A percentile compares a stretch with the other conserved stretches of the same genome.
Evolutionary conservation across 257 asterid species (phyloP).

Genomic region (Nicotiana obtusifolia): DNA sequence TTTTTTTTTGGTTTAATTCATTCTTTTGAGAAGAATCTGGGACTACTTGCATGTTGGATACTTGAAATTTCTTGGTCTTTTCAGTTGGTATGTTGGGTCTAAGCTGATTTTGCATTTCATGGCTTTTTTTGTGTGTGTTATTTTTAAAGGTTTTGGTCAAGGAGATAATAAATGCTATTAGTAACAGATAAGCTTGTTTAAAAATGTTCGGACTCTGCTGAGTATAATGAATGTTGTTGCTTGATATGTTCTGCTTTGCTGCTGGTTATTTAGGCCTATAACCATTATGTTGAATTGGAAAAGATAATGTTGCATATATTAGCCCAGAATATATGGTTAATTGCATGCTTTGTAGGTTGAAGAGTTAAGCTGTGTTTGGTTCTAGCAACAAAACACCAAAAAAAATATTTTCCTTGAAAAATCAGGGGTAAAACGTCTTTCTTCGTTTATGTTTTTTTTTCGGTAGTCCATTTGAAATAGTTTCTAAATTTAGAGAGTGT

Average conservation of each 20-base stretch:
- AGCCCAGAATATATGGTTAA: not conserved
- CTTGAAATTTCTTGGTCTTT: not conserved
- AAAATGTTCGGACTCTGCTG: not conserved
- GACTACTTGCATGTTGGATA: not conserved
- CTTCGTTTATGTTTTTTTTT: too few species aligned
- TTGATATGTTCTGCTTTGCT: not conserved
- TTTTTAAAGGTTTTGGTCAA: not conserved
- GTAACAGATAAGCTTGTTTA: not conserved
- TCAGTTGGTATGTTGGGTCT: not conserved
- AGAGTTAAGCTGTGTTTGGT: not conserved
- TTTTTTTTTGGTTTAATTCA: not conserved
- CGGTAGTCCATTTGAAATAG: too few species aligned
- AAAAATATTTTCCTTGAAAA: too few species aligned
- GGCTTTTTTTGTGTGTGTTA: not conserved
- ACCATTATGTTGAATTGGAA: not conserved
- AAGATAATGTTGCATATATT: not conserved
- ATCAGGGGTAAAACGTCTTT: too few species aligned
- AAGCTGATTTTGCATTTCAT: not conserved
- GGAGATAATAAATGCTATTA: not conserved
- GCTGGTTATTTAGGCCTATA: not conserved
- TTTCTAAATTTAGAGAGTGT: too few species aligned
- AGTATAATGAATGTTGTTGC: not conserved
- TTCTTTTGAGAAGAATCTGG: not conserved
- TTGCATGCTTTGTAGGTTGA: not conserved
- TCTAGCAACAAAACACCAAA: too few species aligned